A percentile compares a stretch with the other conserved stretches of the same genome.
Conservation (phyloP, 225 moss, liverwort and hornwort genomes). For the Straminergon stramineum region DNA sequence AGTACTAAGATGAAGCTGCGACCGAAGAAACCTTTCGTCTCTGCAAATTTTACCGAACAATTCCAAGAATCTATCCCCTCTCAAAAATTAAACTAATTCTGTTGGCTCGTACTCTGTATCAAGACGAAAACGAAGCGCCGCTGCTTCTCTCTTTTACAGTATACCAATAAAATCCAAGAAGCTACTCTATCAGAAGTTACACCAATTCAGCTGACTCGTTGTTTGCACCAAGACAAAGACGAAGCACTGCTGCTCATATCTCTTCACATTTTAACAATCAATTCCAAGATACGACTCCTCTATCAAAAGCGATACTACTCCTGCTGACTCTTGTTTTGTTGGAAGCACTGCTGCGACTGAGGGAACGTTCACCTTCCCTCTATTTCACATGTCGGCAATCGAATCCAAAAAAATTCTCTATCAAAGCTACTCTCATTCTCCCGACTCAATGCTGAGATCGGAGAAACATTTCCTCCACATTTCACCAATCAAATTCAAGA, state of each 20-base stretch:
- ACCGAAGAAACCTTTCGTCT: not conserved
- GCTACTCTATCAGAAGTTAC: not conserved
- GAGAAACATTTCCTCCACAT: not conserved
- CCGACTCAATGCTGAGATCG: not conserved
- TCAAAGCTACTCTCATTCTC: not conserved
- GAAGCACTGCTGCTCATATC: not conserved
- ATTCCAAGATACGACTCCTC: not conserved
- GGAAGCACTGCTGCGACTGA: not conserved
- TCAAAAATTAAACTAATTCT: not conserved
- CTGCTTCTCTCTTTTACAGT: not conserved
- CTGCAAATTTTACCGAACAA: not conserved
- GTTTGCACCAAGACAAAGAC: not conserved
- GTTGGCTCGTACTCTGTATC: not conserved
- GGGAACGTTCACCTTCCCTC: not conserved
- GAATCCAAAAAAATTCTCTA: not conserved
- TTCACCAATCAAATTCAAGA: not conserved
- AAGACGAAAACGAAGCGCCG: not conserved
- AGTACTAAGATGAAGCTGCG: not conserved
- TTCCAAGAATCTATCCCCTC: not conserved
- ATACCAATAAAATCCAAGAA: not conserved
- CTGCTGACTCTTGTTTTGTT: not conserved
- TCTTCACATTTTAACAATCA: not conserved
- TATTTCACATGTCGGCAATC: not conserved
- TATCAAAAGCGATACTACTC: not conserved
- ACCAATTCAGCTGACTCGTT: not conserved